These are phyloP conservation scores for Leptomonas pyrrhocoris DNA, from an alignment of 208 protist genomes.

Conservation along the genomic window DNA sequence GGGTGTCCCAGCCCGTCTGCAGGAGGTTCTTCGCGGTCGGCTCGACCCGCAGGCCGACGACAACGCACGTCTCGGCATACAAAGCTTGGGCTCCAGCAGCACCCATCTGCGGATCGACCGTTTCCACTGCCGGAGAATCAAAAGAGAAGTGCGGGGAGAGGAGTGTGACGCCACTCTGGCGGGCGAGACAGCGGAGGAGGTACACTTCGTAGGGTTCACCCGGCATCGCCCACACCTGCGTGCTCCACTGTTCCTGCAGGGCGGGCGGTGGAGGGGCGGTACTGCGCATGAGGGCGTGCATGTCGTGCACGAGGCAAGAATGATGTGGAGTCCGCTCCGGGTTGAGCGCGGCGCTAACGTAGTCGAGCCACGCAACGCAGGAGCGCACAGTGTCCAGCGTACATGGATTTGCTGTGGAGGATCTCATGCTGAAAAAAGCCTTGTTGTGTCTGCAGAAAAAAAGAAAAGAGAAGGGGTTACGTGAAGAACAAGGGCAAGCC, in stretches of 20 bases:
- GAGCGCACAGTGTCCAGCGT: conserved; percentile 1
- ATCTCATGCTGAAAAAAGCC: not conserved
- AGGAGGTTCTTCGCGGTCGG: conserved; percentile 43
- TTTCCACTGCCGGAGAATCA: not conserved
- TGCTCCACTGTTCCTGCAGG: conserved; percentile 57
- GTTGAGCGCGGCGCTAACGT: conserved; percentile 37
- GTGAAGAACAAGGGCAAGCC: not conserved
- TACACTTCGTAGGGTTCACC: conserved; percentile 69
- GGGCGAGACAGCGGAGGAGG: conserved; percentile 68
- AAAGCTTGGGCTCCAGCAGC: not conserved
- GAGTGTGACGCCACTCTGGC: conserved; percentile 19
- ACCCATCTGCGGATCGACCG: not conserved
- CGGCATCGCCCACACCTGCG: conserved; percentile 53
- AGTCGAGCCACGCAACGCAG: conserved; percentile 40
- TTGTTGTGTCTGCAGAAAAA: not conserved
- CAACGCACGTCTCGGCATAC: conserved; percentile 37
- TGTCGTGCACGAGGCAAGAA: conserved; percentile 20
- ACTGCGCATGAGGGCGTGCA: conserved; percentile 38
- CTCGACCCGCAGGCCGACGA: conserved; percentile 53
- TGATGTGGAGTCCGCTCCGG: conserved; percentile 21
- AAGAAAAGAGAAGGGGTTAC: not conserved
- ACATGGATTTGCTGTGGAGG: not conserved
- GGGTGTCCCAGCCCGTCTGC: conserved; percentile 60
- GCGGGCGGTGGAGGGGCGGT: conserved; percentile 40
- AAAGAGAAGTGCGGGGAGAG: conserved; percentile 22